Percentiles rank a stretch among this genome's conserved stretches.
Conservation (phyloP, 2,329 filamentous ascomycete genomes). For the Trichoderma atroviride region DNA sequence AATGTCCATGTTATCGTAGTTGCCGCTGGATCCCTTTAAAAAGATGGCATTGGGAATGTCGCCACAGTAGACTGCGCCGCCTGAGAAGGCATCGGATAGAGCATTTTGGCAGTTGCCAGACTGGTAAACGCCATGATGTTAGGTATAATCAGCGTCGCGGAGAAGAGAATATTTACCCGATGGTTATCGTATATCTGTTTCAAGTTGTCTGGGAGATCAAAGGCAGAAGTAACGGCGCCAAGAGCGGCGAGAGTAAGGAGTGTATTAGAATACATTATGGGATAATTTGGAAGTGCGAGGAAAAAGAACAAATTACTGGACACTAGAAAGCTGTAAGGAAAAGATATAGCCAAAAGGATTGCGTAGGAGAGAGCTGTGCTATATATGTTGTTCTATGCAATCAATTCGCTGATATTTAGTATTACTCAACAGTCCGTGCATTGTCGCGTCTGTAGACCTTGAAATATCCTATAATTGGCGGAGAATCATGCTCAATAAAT, state of each 20-base stretch:
- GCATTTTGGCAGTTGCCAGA: conserved; percentile 36
- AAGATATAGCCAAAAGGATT: not conserved
- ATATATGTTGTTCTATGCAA: not conserved
- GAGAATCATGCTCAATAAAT: not conserved
- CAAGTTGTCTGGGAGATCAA: conserved; percentile 27
- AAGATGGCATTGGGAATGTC: conserved; percentile 41
- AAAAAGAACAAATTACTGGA: not conserved
- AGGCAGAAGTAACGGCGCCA: conserved; percentile 28
- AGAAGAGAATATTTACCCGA: not conserved
- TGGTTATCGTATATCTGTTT: conserved; percentile 26
- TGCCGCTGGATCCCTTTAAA: conserved; percentile 33
- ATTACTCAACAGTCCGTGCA: not conserved
- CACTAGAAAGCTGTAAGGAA: not conserved
- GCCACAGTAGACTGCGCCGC: conserved; percentile 33
- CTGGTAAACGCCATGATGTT: conserved; percentile 29
- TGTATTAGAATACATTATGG: conserved; percentile 15
- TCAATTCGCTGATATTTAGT: not conserved
- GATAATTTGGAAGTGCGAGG: not conserved
- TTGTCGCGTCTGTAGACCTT: not conserved
- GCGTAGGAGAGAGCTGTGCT: no score
- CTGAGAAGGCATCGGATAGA: conserved; percentile 23
- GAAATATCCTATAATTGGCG: not conserved
- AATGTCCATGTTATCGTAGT: conserved; percentile 26
- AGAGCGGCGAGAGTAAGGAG: conserved; percentile 22
- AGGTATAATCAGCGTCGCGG: not conserved